Evolutionary conservation across 108 stramenopile genomes (phyloP).

Genomic region (Parmales sp.): DNA sequence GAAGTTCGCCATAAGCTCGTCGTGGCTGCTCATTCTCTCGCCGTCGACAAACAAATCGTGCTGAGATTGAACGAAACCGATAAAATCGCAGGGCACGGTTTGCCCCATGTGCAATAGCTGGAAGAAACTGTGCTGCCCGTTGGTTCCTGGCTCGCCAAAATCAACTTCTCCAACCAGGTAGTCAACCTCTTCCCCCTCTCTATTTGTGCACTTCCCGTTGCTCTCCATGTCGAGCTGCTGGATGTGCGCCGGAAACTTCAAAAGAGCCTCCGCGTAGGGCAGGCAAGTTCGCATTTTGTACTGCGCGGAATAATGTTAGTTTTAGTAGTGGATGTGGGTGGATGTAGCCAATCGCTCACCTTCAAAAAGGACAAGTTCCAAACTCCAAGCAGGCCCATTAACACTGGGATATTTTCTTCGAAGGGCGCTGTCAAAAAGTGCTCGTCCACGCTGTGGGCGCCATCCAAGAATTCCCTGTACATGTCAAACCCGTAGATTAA

Average conservation of each 20-base stretch:
- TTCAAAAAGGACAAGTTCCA: conserved; percentile 96
- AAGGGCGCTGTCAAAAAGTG: conserved; percentile 90
- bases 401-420: conserved; percentile 80
- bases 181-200: conserved; percentile 68
- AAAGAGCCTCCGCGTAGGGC: conserved; percentile 93
- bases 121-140: conserved; percentile 98
- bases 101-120: conserved; percentile 98
- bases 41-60: conserved; percentile 71
- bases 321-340: not conserved
- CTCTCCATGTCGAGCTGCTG: conserved; percentile 99
- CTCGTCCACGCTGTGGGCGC: conserved; percentile 88
- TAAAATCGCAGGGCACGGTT: conserved; percentile 90
- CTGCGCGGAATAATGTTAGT: conserved; percentile 6
- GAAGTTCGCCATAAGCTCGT: conserved; percentile 99
- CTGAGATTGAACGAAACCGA: conserved; percentile 79
- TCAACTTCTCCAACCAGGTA: conserved; percentile 89
- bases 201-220: conserved; percentile 65
- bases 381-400: conserved; percentile 94
- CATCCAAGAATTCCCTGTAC: conserved; percentile 85
- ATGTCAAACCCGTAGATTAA: conserved; percentile 82
- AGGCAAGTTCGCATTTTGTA: conserved; percentile 36
- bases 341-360: conserved; percentile 55
- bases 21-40: conserved; percentile 88
- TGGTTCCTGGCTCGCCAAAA: conserved; percentile 97
- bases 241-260: conserved; percentile 96